Evolutionary conservation across 2,329 filamentous ascomycete species (phyloP).

Genomic region (Bipolaris gigantea): DNA sequence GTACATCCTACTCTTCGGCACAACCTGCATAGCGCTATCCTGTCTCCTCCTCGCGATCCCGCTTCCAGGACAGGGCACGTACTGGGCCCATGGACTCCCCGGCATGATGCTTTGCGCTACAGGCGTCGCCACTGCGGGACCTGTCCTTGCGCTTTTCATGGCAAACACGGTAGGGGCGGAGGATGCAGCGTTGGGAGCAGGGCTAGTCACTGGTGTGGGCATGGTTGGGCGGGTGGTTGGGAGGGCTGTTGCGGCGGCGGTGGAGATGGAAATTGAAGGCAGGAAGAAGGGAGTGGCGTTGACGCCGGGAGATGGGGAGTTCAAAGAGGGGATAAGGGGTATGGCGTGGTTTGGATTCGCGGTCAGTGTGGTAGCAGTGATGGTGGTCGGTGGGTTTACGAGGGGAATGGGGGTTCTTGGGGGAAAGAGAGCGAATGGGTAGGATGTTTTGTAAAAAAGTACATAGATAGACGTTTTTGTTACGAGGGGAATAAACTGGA

Average conservation of each 20-base stretch:
- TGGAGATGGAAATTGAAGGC: conserved; percentile 61
- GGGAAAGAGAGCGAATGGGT: too few relatives aligned
- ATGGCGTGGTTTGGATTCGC: conserved; percentile 48
- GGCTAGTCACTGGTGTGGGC: conserved; percentile 67
- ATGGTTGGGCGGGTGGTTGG: conserved; percentile 68
- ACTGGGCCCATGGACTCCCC: conserved; percentile 68
- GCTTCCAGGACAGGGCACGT: conserved; percentile 60
- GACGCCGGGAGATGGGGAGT: conserved; percentile 29
- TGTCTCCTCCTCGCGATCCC: conserved; percentile 66
- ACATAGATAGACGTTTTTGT: not conserved
- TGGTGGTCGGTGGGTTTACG: conserved; percentile 38
- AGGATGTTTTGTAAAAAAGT: too few relatives aligned
- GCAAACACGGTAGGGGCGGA: conserved; percentile 63
- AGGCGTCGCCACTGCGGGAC: conserved; percentile 69
- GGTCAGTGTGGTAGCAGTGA: conserved; percentile 39
- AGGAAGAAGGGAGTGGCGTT: conserved; percentile 31
- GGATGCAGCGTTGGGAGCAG: conserved; percentile 69
- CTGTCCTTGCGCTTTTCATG: conserved; percentile 66
- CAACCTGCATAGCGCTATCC: conserved; percentile 57
- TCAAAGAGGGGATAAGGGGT: conserved; percentile 45
- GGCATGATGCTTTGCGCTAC: conserved; percentile 68
- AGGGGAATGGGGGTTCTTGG: conserved; percentile 26
- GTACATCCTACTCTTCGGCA: conserved; percentile 61
- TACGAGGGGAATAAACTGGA: not conserved
- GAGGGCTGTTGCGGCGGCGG: conserved; percentile 65